Conservation (phyloP, 1,284 basidiomycete species). For the Ganoderma resinaceum region DNA sequence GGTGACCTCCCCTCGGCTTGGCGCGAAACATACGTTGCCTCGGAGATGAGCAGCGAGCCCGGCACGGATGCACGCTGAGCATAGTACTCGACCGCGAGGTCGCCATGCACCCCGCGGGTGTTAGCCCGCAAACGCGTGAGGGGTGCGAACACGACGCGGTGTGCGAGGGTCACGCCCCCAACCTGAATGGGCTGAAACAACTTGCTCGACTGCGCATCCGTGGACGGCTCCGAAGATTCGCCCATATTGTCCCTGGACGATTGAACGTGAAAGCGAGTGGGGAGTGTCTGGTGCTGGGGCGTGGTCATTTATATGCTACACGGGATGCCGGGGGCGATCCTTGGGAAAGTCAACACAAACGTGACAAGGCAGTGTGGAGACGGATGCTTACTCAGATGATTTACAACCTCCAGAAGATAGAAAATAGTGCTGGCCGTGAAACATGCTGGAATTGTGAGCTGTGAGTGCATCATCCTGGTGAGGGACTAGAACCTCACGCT, state of each 20-base stretch:
- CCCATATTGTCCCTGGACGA: not conserved
- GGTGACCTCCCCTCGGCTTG: conserved; percentile 43
- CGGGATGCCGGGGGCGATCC: not conserved
- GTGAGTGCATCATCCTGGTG: not conserved
- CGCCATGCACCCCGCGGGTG: conserved; percentile 32
- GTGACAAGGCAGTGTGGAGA: not conserved
- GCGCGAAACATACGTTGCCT: conserved; percentile 51
- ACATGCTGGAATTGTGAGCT: too few species aligned
- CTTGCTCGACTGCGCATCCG: conserved; percentile 10
- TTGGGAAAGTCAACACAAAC: not conserved
- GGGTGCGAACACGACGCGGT: conserved; percentile 56
- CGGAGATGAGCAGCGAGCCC: conserved; percentile 56
- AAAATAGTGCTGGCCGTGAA: not conserved
- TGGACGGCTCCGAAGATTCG: not conserved
- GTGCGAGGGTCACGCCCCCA: conserved; percentile 47
- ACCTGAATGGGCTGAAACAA: conserved; percentile 55
- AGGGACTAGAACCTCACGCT: too few species aligned
- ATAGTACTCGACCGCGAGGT: conserved; percentile 52
- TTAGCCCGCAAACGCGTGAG: conserved; percentile 48
- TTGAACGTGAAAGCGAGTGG: not conserved
- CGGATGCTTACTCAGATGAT: not conserved
- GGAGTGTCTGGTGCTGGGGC: not conserved
- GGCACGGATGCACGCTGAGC: conserved; percentile 50
- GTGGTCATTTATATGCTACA: not conserved
- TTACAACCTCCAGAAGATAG: not conserved